Conservation (phyloP, 768 basidiomycete genomes). For the Lactarius akahatsu region DNA sequence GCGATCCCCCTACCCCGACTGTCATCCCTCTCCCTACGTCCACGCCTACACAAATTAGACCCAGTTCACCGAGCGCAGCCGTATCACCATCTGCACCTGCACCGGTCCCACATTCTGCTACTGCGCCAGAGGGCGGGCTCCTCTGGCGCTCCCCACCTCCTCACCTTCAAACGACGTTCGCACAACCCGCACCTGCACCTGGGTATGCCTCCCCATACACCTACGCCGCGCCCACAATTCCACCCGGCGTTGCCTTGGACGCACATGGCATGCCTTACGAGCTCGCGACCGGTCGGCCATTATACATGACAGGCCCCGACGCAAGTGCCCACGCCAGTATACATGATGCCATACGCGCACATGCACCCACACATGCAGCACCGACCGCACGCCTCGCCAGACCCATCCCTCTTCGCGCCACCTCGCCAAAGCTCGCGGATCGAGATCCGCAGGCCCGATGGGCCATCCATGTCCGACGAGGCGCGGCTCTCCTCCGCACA, state of each 20-base stretch:
- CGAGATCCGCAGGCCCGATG: constrained; percentile 66
- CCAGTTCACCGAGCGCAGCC: constrained; percentile 1
- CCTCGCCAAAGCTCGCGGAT: constrained; percentile 70
- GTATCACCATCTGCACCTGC: constrained; percentile 13
- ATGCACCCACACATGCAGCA: constrained; percentile 51
- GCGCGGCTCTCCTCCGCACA: not conserved
- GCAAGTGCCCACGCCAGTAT: constrained; percentile 41
- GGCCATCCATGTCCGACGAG: constrained; percentile 24
- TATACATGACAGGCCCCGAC: constrained; percentile 55
- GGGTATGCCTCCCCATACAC: constrained; percentile 67
- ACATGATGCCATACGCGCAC: constrained; percentile 61
- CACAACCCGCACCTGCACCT: constrained; percentile 47
- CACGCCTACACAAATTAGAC: constrained; percentile 19
- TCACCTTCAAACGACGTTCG: constrained; percentile 46
- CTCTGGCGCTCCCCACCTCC: constrained; percentile 42
- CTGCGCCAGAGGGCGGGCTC: constrained; percentile 29
- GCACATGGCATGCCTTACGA: constrained; percentile 81
- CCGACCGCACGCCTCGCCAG: constrained; percentile 54
- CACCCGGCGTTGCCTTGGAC: constrained; percentile 72
- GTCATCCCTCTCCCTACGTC: constrained; percentile 36
- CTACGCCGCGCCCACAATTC: constrained; percentile 50
- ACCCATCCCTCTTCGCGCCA: constrained; percentile 69
- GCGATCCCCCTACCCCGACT: constrained; percentile 47
- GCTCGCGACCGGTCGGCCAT: constrained; percentile 75
- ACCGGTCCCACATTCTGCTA: constrained; percentile 14